phyloP scores from a whole-genome alignment of 208 protist species.

The Spongospora subterranea region DNA sequence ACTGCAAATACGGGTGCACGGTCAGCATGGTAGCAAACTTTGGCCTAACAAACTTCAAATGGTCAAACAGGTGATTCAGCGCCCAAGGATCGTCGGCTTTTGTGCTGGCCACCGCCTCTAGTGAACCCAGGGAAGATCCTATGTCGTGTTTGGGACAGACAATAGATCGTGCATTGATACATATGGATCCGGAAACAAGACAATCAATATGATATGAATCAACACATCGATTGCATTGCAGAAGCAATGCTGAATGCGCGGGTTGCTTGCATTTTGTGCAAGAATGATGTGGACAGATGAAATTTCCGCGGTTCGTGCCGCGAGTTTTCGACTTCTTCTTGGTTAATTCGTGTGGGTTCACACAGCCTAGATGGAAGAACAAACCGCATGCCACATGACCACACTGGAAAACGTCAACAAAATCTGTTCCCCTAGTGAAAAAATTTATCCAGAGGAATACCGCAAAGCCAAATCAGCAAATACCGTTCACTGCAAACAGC shows the following conservation, averaged over 20 bases:
- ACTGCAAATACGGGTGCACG: not conserved
- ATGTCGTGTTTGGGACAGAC: slow-evolving; percentile 33
- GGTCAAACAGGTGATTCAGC: not conserved
- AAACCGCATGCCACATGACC: slow-evolving; percentile 25
- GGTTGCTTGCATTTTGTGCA: slow-evolving; percentile 5
- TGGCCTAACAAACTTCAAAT: slow-evolving; percentile 14
- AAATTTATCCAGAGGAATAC: not conserved
- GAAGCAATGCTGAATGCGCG: not conserved
- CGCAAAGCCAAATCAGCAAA: not conserved
- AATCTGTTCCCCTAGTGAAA: not conserved
- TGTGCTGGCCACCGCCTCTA: not conserved
- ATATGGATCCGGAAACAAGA: not conserved
- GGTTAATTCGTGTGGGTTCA: slow-evolving; percentile 23
- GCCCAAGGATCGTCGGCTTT: slow-evolving; percentile 39
- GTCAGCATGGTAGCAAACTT: not conserved
- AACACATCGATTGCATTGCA: slow-evolving; percentile 53
- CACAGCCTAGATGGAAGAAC: slow-evolving; percentile 45
- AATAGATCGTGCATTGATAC: not conserved
- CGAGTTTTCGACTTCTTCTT: slow-evolving; percentile 32
- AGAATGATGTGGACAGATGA: slow-evolving; percentile 47
- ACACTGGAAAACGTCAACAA: slow-evolving; percentile 32
- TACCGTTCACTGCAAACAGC: slow-evolving; percentile 44
- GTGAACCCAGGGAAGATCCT: not conserved
- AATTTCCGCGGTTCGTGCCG: slow-evolving; percentile 25
- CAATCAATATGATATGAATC: slow-evolving; percentile 48